Conservation (phyloP, 2,329 filamentous ascomycete species). For the Aureobasidium namibiae region DNA sequence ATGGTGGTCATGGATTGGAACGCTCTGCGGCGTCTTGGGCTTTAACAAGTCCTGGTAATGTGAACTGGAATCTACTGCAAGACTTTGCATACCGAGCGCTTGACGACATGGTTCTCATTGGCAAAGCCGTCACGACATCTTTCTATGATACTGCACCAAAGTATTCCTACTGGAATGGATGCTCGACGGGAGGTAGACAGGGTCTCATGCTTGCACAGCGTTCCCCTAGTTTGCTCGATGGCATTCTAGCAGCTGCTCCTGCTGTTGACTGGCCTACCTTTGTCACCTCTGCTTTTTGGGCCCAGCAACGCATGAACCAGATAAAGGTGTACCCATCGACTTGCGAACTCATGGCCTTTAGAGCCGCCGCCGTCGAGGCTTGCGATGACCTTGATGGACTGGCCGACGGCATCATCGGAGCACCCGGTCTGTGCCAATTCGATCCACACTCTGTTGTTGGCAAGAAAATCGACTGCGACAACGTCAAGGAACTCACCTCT, state of each 20-base stretch:
- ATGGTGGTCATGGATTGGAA: slow-evolving; percentile 19
- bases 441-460: slow-evolving; percentile 25
- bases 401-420: slow-evolving; percentile 27
- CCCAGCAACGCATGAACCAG: slow-evolving; percentile 19
- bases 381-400: slow-evolving; percentile 33
- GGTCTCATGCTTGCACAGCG: slow-evolving; percentile 31
- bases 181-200: slow-evolving; percentile 32
- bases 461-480: slow-evolving; percentile 20
- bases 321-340: slow-evolving; percentile 14
- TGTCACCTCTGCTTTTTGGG: slow-evolving; percentile 20
- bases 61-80: slow-evolving; percentile 26
- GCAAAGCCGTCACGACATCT: slow-evolving; percentile 21
- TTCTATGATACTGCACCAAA: slow-evolving; percentile 26
- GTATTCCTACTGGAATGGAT: slow-evolving; percentile 32
- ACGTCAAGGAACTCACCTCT: slow-evolving; percentile 20
- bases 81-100: slow-evolving; percentile 28
- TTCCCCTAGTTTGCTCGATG: slow-evolving; percentile 31
- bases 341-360: slow-evolving; percentile 32
- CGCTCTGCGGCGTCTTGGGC: slow-evolving; percentile 17
- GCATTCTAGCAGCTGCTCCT: slow-evolving; percentile 33
- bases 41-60: slow-evolving; percentile 23
- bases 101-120: slow-evolving; percentile 29
- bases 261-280: slow-evolving; percentile 31
- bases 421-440: slow-evolving; percentile 23
- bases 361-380: slow-evolving; percentile 25